Conservation (phyloP, 2,329 filamentous ascomycete genomes). For the Chalaropsis thielavioides region DNA sequence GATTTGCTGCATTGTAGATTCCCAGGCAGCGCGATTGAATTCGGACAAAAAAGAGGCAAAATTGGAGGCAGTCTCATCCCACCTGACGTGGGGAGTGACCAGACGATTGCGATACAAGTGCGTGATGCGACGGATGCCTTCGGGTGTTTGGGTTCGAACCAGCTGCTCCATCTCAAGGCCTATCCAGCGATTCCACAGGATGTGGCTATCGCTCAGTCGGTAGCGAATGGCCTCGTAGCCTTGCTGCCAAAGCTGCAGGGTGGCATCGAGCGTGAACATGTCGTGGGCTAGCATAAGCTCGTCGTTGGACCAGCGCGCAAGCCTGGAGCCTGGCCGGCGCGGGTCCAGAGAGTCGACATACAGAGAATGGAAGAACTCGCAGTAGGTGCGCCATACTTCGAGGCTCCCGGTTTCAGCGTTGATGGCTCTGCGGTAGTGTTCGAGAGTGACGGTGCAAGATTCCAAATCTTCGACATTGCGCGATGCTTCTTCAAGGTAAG, state of each 20-base stretch:
- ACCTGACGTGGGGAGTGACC: conserved; percentile 55
- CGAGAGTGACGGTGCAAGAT: conserved; percentile 53
- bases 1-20: conserved; percentile 55
- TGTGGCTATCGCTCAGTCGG: conserved; percentile 60
- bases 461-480: conserved; percentile 47
- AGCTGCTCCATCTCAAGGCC: conserved; percentile 57
- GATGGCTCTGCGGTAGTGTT: conserved; percentile 56
- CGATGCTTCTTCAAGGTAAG: conserved; percentile 59
- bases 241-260: conserved; percentile 55
- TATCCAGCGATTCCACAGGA: conserved; percentile 67
- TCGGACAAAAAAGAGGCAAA: conserved; percentile 63
- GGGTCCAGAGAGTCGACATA: conserved; percentile 29
- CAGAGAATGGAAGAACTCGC: conserved; percentile 61
- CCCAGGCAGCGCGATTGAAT: conserved; percentile 56
- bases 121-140: conserved; percentile 49
- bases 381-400: conserved; percentile 62
- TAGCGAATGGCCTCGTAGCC: conserved; percentile 58
- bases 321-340: conserved; percentile 8
- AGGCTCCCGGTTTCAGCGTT: conserved; percentile 58
- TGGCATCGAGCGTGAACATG: conserved; percentile 52
- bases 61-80: conserved; percentile 59
- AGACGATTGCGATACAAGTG: conserved; percentile 58
- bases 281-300: conserved; percentile 56
- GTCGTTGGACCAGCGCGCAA: conserved; percentile 41
- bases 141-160: conserved; percentile 36